phyloP scores from a whole-genome alignment of 495 filamentous ascomycete species.

The Amphirosellinia nigrospora region DNA sequence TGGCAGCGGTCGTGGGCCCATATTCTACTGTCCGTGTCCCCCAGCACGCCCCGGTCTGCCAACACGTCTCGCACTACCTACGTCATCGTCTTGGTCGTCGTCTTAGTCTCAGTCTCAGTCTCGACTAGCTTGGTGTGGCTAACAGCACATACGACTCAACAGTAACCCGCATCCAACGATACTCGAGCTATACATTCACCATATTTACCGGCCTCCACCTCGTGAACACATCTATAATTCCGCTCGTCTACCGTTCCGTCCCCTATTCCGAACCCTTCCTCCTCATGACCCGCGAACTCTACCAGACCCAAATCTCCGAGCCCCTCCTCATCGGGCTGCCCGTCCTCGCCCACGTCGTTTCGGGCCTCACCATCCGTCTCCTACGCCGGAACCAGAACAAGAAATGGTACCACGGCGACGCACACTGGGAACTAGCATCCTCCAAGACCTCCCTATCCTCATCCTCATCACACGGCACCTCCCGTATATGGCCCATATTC shows the following conservation, averaged over 20 bases:
- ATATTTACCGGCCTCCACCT: constrained; percentile 79
- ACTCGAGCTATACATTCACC: constrained; percentile 86
- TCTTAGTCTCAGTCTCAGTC: no score
- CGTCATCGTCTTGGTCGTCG: neutral
- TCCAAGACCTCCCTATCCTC: constrained; percentile 29
- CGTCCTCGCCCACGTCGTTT: constrained; percentile 62
- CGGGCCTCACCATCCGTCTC: constrained; percentile 77
- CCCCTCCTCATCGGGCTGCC: constrained; percentile 67
- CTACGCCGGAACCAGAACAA: constrained; percentile 71
- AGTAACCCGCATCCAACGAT: constrained; percentile 84
- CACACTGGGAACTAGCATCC: constrained; percentile 44
- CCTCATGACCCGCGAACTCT: constrained; percentile 72
- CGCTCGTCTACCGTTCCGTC: constrained; percentile 62
- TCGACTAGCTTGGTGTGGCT: neutral
- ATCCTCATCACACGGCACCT: constrained; percentile 27
- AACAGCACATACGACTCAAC: neutral
- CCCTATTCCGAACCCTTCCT: constrained; percentile 66
- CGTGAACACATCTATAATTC: constrained; percentile 78
- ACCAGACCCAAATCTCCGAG: constrained; percentile 77
- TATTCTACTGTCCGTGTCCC: constrained; percentile 63
- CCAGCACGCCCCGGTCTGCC: neutral
- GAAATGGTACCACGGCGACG: constrained; percentile 67
- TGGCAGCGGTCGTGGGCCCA: constrained; percentile 57
- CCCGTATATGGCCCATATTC: constrained; percentile 68
- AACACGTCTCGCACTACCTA: neutral